phyloP scores from a whole-genome alignment of 176 grass and related monocot species.

The Musa itinerans region DNA sequence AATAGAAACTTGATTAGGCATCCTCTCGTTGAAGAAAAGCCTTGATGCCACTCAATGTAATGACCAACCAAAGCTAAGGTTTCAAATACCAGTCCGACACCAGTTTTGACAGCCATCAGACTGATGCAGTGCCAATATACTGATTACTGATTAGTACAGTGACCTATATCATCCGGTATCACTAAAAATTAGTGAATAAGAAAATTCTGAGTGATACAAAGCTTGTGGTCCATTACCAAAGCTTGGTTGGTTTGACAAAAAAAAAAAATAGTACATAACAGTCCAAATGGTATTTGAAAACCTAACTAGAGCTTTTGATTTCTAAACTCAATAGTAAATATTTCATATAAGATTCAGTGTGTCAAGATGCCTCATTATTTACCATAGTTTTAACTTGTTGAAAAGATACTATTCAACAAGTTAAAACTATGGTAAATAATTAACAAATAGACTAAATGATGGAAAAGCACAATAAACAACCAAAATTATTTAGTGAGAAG shows the following conservation, averaged over 20 bases:
- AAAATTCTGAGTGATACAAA: no score
- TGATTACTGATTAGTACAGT: no score
- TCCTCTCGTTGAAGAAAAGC: no score
- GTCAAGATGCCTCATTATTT: background rate
- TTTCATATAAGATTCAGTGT: background rate
- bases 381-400: background rate
- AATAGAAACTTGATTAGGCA: no score
- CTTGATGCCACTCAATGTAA: no score
- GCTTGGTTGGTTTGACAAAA: background rate
- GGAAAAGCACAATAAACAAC: background rate
- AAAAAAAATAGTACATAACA: background rate
- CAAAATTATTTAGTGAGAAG: slow-evolving; percentile 1
- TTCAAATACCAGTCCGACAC: no score
- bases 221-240: background rate
- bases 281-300: background rate
- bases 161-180: no score
- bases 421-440: background rate
- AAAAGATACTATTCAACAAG: background rate
- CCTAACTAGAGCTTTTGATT: background rate
- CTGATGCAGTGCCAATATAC: no score
- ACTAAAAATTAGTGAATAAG: no score
- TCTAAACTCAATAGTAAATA: background rate
- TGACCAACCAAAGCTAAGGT: no score
- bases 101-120: no score
- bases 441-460: background rate